Base-by-base conservation (phyloP, 2,329 filamentous ascomycete genomes). In the Alternaria dauci region DNA sequence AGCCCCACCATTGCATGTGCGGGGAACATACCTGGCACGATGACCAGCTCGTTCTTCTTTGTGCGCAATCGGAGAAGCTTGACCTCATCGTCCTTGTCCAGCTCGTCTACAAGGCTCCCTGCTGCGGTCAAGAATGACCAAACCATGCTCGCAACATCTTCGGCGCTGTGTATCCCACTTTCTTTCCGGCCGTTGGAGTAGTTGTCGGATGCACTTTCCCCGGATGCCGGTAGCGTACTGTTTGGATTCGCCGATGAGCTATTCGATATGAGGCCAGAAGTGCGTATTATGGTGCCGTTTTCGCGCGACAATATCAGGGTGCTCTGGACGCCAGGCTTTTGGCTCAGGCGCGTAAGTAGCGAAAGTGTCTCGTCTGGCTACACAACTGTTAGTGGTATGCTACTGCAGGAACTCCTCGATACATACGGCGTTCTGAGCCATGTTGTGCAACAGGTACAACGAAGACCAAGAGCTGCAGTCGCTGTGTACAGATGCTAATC, bases 31-130 rank as follows among this genome's bases (percentile, higher is more conserved):
- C 83, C 83, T 54, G 91, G 91, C 20, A 94, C 90, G 72, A 95
- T 92, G 60, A 95, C 90, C 63, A 95, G 81, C 78, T 96, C 92
- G 70, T 93, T 91, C 78, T 91, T 93, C 82, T 89, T 93, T n/a
- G 91, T 94, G 66, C 92, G 86, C 66, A 96, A 76, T 64, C 91
- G 85, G 52, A 95, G 79, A 48, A 95, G 82, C 79, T 89, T 93
- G 64, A 94, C 79, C 74, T 94, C 91, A 71, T 95, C 92, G 81
- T 93, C 90, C 32, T 85, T 83, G 72, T 94, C 91, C 70, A 94
- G 81, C 61, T 89, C 89, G 63, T 89, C 84, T n/a, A 93, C 88
- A 66, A 94, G 80, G 41, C 83, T 85, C 18, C 88, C 89, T 1
- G 91, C 89, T 9, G 84, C 85, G 66, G 87, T 88, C 62, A 94